phyloP scores from a whole-genome alignment of 1,284 basidiomycete genomes.

The Sanghuangporus weigelae region DNA sequence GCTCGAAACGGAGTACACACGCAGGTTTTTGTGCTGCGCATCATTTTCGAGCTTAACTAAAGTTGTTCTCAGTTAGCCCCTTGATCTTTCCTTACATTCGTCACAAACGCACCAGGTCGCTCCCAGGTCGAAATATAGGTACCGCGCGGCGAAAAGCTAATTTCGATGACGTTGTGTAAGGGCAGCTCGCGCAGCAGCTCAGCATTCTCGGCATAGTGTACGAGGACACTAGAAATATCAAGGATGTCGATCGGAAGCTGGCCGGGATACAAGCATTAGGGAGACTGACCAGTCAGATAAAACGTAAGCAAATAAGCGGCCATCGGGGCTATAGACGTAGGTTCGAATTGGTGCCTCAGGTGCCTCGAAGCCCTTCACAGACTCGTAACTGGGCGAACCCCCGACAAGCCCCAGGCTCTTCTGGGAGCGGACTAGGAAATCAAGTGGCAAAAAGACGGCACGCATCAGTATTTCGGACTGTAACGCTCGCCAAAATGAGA shows the following conservation, averaged over 20 bases:
- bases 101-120: conserved; percentile 55
- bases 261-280: neutral
- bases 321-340: conserved; percentile 84
- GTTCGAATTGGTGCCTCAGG: conserved; percentile 70
- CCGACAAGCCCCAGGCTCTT: conserved; percentile 86
- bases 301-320: conserved; percentile 82
- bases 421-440: conserved; percentile 79
- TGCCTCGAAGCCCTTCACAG: conserved; percentile 60
- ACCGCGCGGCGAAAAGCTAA: conserved; percentile 89
- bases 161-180: conserved; percentile 72
- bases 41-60: conserved; percentile 76
- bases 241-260: neutral
- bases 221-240: conserved; percentile 51
- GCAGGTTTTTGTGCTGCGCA: conserved; percentile 82
- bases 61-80: neutral
- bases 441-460: neutral
- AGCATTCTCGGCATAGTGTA: conserved; percentile 73
- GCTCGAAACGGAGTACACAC: conserved; percentile 77
- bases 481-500: neutral
- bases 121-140: conserved; percentile 95
- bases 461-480: neutral
- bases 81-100: neutral
- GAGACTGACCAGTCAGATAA: conserved; percentile 62
- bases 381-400: conserved; percentile 72
- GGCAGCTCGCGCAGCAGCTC: conserved; percentile 65